phyloP scores from a whole-genome alignment of 2,329 filamentous ascomycete species.

The Ampelomyces quisqualis region DNA sequence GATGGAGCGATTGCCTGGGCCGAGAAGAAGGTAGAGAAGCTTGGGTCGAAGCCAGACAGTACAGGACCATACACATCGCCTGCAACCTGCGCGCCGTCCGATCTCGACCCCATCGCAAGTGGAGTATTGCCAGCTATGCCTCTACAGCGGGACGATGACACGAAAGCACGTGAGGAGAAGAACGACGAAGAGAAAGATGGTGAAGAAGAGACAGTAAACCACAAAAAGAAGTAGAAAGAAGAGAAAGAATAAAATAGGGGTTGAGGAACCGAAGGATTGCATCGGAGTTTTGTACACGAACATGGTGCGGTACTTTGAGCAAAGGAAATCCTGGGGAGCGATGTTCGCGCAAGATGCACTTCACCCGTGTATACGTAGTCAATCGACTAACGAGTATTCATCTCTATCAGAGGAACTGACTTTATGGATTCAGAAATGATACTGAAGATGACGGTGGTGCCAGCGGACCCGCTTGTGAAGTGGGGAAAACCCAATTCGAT shows the following conservation, averaged over 20 bases:
- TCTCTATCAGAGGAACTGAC: too few species aligned
- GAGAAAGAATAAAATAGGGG: too few species aligned
- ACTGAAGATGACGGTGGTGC: background rate
- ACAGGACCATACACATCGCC: slow-evolving; percentile 37
- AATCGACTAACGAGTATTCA: too few species aligned
- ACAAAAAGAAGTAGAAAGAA: too few species aligned
- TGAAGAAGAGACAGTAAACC: background rate
- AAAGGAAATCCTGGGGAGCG: too few species aligned
- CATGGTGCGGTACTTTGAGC: too few species aligned
- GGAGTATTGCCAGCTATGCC: slow-evolving; percentile 30
- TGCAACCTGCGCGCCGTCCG: slow-evolving; percentile 35
- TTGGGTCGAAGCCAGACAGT: slow-evolving; percentile 23
- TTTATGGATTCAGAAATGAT: too few species aligned
- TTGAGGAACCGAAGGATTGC: too few species aligned
- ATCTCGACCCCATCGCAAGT: slow-evolving; percentile 37
- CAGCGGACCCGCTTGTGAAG: slow-evolving; percentile 7
- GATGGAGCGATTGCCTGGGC: slow-evolving; percentile 28
- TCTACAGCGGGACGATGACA: background rate
- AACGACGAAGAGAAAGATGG: background rate
- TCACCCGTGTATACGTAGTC: too few species aligned
- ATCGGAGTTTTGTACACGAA: too few species aligned
- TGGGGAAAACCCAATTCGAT: slow-evolving; percentile 3
- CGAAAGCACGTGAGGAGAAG: background rate
- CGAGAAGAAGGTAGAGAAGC: slow-evolving; percentile 26
- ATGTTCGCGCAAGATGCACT: too few species aligned